Conservation (phyloP, 2,329 filamentous ascomycete genomes). For the Pseudogymnoascus sp. region DNA sequence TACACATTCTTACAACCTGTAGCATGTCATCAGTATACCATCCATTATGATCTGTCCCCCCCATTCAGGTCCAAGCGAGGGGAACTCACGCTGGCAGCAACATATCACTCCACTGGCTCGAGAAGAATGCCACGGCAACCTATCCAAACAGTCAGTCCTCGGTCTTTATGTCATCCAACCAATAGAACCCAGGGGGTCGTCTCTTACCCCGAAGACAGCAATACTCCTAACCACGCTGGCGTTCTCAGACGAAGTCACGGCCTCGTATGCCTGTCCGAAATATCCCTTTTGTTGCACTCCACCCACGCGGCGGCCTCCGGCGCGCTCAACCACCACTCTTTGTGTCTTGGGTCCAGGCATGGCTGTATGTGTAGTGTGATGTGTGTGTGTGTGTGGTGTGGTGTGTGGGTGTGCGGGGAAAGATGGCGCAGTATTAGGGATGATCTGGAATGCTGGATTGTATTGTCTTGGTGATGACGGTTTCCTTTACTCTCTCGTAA, state of each 20-base stretch:
- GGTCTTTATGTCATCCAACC: not conserved
- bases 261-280: constrained; percentile 50
- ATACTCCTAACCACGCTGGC: constrained; percentile 60
- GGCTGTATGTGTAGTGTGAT: no score
- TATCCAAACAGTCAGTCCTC: constrained; percentile 28
- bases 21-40: not conserved
- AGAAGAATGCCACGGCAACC: constrained; percentile 58
- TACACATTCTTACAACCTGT: not conserved
- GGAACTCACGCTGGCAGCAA: constrained; percentile 54
- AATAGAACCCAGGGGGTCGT: not conserved
- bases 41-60: not conserved
- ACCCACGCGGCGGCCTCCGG: constrained; percentile 33
- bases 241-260: constrained; percentile 60
- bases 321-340: constrained; percentile 43
- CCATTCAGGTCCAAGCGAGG: not conserved
- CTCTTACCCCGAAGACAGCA: constrained; percentile 58
- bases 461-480: not conserved
- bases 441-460: not conserved
- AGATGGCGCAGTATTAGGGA: not conserved
- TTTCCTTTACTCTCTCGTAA: not conserved
- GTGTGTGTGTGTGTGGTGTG: not conserved
- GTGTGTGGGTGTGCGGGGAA: not conserved
- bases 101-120: constrained; percentile 59
- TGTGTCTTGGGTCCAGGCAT: constrained; percentile 62
- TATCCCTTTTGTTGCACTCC: constrained; percentile 40